Evolutionary conservation across 1,284 basidiomycete species (phyloP), one percentile per base, ranked within the genome.

Genomic region (Lentinula novae-zelandiae): DNA sequence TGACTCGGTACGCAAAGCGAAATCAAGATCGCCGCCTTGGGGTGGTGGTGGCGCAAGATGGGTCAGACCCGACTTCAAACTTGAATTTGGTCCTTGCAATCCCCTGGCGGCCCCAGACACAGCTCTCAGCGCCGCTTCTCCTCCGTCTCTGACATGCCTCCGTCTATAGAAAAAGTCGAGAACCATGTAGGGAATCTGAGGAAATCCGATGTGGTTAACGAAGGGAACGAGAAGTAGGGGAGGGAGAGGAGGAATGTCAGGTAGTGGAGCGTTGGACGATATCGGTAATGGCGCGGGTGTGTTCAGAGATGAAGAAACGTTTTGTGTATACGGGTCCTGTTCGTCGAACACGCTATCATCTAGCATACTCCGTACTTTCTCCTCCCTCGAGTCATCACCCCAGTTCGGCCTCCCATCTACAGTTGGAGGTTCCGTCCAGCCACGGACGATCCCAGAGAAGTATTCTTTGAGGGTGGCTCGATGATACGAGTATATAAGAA

Each of bases 91-190:
- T 31, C 74, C 78, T 22, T 76, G 71, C 62, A 97, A 82, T 1
- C 89, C 86, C 27, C 93, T 85, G 1, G 84, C 85, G 49, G 79
- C 70, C 22, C 80, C 81, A 71, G 84, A 80, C 63, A 96, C 83
- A 59, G 98, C 79, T 31, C 80, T 78, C 69, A 93, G 88, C 0
- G 88, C 95, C 8, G 90, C 89, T 66, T 97, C 89, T 15, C 90
- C 91, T 44, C 96, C 96, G 17, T 83, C 75, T 3, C 76, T 82
- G 6, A 93, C 93, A 66, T 90, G 86, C 58, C 86, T 76, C n/a
- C 94, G 87, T 71, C 92, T 88, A 69, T 95, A 95, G 80, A 98
- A 98, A 75, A 94, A 96, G 67, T 90, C 90, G 81, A 86, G 89
- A 60, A 98, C 85, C 89, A 97, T 96, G 65, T 84, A 75, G 4